Conservation (phyloP, 352 stramenopile species). For the Phytopythium kandeliae region DNA sequence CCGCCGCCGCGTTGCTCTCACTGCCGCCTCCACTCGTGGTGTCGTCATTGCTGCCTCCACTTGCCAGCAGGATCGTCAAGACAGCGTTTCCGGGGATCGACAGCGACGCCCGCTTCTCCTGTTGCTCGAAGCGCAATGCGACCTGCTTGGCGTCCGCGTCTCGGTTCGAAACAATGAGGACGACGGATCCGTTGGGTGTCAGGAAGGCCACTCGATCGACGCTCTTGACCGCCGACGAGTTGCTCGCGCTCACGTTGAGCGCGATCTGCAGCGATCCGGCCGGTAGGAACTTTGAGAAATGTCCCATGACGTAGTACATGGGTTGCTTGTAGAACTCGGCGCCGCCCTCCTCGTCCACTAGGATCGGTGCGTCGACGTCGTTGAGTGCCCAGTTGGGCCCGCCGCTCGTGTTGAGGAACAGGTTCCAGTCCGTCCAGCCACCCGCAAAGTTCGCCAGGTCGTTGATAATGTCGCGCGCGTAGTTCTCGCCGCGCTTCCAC, state of each 20-base stretch:
- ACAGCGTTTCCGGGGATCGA: constrained; percentile 23
- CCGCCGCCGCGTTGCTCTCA: neutral
- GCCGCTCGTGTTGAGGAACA: constrained; percentile 64
- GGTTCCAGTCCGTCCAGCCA: constrained; percentile 88
- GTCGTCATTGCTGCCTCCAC: neutral
- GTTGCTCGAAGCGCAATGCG: constrained; percentile 12
- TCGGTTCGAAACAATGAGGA: constrained; percentile 35
- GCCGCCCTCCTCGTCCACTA: constrained; percentile 50
- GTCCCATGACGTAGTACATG: constrained; percentile 76
- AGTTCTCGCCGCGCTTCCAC: constrained; percentile 72
- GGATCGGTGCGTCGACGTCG: constrained; percentile 59
- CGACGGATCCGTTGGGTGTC: constrained; percentile 22
- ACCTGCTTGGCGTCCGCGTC: constrained; percentile 21
- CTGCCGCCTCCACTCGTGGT: neutral
- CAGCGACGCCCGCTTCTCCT: constrained; percentile 17
- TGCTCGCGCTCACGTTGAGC: constrained; percentile 20
- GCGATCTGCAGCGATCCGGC: constrained; percentile 41
- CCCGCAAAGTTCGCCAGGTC: constrained; percentile 74
- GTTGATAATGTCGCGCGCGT: constrained; percentile 83
- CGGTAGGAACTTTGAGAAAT: constrained; percentile 70
- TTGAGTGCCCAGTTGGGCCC: constrained; percentile 78
- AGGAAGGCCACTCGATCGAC: constrained; percentile 30
- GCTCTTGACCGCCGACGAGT: constrained; percentile 19
- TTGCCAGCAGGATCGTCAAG: constrained; percentile 20
- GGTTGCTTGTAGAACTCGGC: constrained; percentile 78